Percentiles rank a stretch among this genome's conserved stretches.
These are phyloP conservation scores for Porcisia deanei DNA, from an alignment of 208 protist genomes.

Conservation along the genomic window DNA sequence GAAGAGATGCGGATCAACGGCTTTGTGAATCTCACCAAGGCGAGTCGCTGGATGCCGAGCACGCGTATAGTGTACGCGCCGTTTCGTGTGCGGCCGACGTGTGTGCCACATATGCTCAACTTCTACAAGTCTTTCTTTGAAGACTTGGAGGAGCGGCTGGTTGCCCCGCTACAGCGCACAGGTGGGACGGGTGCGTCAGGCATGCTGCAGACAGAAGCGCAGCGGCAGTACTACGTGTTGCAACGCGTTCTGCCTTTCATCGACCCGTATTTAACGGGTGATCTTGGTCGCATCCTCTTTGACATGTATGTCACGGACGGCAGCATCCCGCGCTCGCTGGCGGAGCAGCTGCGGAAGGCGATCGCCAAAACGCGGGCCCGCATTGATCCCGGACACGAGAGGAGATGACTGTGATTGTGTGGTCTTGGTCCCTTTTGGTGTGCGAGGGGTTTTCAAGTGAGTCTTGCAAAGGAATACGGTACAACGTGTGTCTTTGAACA, in stretches of 20 bases:
- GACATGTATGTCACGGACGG: constrained; percentile 44
- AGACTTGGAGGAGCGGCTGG: constrained; percentile 41
- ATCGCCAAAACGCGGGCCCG: constrained; percentile 18
- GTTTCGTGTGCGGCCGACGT: constrained; percentile 30
- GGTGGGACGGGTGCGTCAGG: constrained; percentile 27
- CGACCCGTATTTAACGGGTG: constrained; percentile 48
- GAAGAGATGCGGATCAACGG: constrained; percentile 45
- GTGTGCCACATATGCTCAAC: constrained; percentile 34
- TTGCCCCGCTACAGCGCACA: constrained; percentile 29
- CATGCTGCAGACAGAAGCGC: constrained; percentile 42
- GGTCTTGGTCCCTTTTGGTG: background rate
- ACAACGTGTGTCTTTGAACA: background rate
- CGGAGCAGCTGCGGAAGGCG: constrained; percentile 40
- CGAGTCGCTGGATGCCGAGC: constrained; percentile 28
- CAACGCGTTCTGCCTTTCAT: constrained; percentile 56
- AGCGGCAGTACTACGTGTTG: constrained; percentile 47
- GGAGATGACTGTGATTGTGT: background rate
- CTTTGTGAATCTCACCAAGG: constrained; percentile 36
- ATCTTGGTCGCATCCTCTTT: constrained; percentile 45
- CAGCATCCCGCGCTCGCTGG: constrained; percentile 29
- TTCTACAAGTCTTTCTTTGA: constrained; percentile 47
- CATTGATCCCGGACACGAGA: background rate
- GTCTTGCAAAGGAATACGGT: no score
- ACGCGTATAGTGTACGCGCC: constrained; percentile 31
- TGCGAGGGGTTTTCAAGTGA: background rate